Conservation (phyloP, 768 basidiomycete genomes). For the Brasilioporus rufonigricans region DNA sequence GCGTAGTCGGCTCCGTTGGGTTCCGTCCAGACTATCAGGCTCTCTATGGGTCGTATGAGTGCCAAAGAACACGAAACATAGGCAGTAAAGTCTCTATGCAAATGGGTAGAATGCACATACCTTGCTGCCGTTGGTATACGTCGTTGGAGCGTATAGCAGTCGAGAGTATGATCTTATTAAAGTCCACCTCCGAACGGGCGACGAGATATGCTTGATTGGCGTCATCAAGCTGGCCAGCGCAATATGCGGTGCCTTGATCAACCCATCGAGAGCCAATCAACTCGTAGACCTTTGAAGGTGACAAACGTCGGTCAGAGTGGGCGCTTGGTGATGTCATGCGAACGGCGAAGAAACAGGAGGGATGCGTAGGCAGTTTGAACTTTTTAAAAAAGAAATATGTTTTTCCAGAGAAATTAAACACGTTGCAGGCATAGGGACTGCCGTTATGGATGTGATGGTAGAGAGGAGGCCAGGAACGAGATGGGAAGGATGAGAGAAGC, state of each 20-base stretch:
- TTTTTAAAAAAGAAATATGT: slow-evolving; percentile 10
- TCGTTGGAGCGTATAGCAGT: slow-evolving; percentile 81
- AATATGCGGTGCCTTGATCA: slow-evolving; percentile 96
- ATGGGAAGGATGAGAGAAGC: slow-evolving; percentile 30
- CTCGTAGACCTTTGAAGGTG: slow-evolving; percentile 77
- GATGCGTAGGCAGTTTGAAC: slow-evolving; percentile 16
- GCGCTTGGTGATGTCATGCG: slow-evolving; percentile 33
- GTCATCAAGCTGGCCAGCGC: slow-evolving; percentile 83
- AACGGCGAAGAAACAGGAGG: slow-evolving; percentile 22
- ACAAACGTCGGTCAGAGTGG: slow-evolving; percentile 29
- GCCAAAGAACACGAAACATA: slow-evolving; percentile 4
- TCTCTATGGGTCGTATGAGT: slow-evolving; percentile 55
- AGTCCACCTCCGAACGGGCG: slow-evolving; percentile 77
- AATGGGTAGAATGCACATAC: slow-evolving; percentile 40
- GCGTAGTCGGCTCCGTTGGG: slow-evolving; percentile 94
- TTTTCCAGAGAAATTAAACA: slow-evolving; percentile 14
- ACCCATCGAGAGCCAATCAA: slow-evolving; percentile 89
- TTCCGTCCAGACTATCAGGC: slow-evolving; percentile 98
- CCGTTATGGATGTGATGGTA: slow-evolving; percentile 20
- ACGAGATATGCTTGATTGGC: slow-evolving; percentile 77
- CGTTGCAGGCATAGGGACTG: slow-evolving; percentile 26
- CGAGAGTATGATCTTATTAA: slow-evolving; percentile 68
- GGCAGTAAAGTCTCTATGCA: neutral
- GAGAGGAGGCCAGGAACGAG: slow-evolving; percentile 15
- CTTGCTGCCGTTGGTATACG: slow-evolving; percentile 86